These are phyloP conservation scores for Rhamnella rubrinervis DNA, from an alignment of 331 rosid genomes.

Conservation along the genomic window DNA sequence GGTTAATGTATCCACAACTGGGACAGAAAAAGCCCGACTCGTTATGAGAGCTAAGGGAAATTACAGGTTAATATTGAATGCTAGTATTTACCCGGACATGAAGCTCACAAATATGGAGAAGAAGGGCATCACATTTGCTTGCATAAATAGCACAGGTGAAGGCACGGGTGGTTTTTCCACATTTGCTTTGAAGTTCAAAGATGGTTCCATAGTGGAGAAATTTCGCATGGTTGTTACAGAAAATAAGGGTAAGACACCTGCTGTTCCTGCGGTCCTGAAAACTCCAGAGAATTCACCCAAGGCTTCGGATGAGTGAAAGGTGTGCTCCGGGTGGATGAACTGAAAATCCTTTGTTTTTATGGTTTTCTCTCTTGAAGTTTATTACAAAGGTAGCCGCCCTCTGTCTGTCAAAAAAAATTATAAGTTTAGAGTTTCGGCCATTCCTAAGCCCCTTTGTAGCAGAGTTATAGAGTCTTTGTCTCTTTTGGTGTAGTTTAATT, in stretches of 20 bases:
- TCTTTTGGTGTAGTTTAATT: slow-evolving; percentile 47
- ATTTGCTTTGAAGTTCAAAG: slow-evolving; percentile 89
- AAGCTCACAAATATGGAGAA: slow-evolving; percentile 86
- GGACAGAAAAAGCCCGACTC: slow-evolving; percentile 62
- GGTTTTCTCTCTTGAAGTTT: slow-evolving; percentile 12
- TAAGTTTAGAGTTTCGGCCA: slow-evolving; percentile 23
- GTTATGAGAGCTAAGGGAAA: slow-evolving; percentile 86
- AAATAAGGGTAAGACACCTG: slow-evolving; percentile 52
- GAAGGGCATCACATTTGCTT: slow-evolving; percentile 92
- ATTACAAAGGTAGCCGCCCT: background rate
- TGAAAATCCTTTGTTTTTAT: slow-evolving; percentile 4
- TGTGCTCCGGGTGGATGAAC: slow-evolving; percentile 7
- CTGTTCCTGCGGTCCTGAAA: slow-evolving; percentile 36
- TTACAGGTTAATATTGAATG: slow-evolving; percentile 78
- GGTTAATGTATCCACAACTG: slow-evolving; percentile 60
- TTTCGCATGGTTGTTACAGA: slow-evolving; percentile 58
- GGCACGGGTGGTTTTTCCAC: slow-evolving; percentile 72
- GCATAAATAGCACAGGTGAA: slow-evolving; percentile 81
- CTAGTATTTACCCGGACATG: slow-evolving; percentile 83
- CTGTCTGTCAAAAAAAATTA: slow-evolving; percentile 19
- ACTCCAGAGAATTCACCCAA: slow-evolving; percentile 83
- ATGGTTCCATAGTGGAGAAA: slow-evolving; percentile 64
- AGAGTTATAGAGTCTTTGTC: slow-evolving; percentile 35
- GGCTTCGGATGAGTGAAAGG: slow-evolving; percentile 48
- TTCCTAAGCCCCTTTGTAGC: slow-evolving; percentile 35